phyloP scores from a whole-genome alignment of 345 rosid species.

The Salix dunnii region DNA sequence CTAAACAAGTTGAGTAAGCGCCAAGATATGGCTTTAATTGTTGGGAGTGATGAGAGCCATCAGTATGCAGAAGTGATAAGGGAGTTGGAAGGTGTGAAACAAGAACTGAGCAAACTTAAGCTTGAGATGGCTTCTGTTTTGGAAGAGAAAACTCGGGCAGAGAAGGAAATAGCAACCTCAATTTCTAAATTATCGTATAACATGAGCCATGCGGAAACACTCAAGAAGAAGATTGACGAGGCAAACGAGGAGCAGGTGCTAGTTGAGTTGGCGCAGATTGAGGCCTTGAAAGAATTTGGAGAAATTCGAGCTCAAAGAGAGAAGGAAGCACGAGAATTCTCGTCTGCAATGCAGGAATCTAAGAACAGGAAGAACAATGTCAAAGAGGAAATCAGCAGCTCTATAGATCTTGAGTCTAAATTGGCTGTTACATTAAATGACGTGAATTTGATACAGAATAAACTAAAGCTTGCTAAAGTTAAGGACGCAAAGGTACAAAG shows the following conservation, averaged over 20 bases:
- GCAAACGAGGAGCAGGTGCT: constrained; percentile 75
- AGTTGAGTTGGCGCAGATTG: constrained; percentile 72
- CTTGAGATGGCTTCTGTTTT: constrained; percentile 59
- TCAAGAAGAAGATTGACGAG: constrained; percentile 63
- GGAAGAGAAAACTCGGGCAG: constrained; percentile 54
- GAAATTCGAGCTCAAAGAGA: constrained; percentile 50
- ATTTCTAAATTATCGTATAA: constrained; percentile 26
- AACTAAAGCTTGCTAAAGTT: constrained; percentile 47
- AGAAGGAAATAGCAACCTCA: constrained; percentile 41
- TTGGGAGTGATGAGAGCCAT: constrained; percentile 12
- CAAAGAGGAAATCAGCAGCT: constrained; percentile 44
- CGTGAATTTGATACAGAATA: constrained; percentile 50
- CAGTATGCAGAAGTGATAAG: constrained; percentile 38
- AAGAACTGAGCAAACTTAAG: constrained; percentile 67
- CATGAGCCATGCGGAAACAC: constrained; percentile 33
- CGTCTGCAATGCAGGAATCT: constrained; percentile 25
- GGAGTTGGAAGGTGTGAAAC: constrained; percentile 58
- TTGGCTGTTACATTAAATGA: constrained; percentile 56
- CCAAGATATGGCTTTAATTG: constrained; percentile 18
- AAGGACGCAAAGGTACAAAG: constrained; percentile 41
- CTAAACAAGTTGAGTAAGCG: constrained; percentile 21
- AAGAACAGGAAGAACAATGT: constrained; percentile 35
- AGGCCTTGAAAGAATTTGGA: constrained; percentile 64
- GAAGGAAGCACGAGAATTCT: constrained; percentile 38
- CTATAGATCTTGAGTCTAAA: constrained; percentile 49